Percentiles rank a stretch among this genome's conserved stretches.
These are phyloP conservation scores for Rosa hybrid DNA, from an alignment of 331 rosid species.

Conservation along the genomic window DNA sequence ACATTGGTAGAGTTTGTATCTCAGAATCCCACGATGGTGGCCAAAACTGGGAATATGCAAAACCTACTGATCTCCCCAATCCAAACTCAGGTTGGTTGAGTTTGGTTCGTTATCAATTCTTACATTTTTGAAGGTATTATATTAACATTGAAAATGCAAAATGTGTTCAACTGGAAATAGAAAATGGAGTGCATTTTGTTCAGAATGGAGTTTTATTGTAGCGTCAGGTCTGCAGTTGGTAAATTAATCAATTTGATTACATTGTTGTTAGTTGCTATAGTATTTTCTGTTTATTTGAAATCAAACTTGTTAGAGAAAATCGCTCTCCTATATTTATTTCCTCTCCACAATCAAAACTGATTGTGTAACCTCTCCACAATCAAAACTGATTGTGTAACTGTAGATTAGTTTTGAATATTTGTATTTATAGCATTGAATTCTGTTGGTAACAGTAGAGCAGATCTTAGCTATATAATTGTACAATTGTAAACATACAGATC, in stretches of 20 bases:
- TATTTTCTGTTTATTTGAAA: background rate
- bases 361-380: too few relatives aligned
- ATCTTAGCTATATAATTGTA: too few relatives aligned
- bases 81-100: conserved; percentile 79
- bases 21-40: conserved; percentile 88
- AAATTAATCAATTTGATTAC: background rate
- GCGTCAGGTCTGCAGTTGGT: background rate
- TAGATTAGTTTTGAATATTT: too few relatives aligned
- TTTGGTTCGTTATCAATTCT: background rate
- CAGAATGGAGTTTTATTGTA: background rate
- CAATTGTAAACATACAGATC: too few relatives aligned
- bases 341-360: too few relatives aligned
- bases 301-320: background rate
- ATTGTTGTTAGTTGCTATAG: background rate
- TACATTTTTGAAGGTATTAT: conserved; percentile 16
- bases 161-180: conserved; percentile 15
- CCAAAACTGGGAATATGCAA: conserved; percentile 69
- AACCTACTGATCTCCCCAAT: conserved; percentile 73
- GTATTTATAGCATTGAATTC: too few relatives aligned
- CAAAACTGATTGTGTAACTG: too few relatives aligned
- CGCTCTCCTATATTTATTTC: too few relatives aligned
- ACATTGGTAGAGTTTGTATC: conserved; percentile 61
- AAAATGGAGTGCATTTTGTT: conserved; percentile 12
- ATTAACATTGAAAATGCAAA: background rate
- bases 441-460: too few relatives aligned